Conservation (phyloP, 345 rosid genomes). For the Eucalyptus paniculata region DNA sequence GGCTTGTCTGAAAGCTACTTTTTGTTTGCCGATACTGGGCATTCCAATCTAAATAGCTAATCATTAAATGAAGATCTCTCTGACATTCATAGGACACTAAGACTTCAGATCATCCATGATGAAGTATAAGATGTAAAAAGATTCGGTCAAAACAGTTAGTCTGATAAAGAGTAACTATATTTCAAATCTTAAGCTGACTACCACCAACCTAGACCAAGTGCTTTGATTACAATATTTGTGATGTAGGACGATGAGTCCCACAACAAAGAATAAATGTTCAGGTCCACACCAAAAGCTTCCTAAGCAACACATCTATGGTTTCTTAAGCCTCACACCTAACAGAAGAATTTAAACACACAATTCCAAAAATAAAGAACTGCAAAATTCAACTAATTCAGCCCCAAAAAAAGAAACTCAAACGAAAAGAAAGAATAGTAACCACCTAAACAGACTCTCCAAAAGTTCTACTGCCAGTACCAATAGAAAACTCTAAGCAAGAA, state of each 20-base stretch:
- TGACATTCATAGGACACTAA: not conserved
- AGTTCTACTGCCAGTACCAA: not conserved
- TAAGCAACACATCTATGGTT: not conserved
- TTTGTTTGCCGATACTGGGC: not conserved
- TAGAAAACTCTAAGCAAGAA: not conserved
- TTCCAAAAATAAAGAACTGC: not conserved
- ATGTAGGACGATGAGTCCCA: not conserved
- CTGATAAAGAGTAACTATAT: not conserved
- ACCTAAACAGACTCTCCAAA: not conserved
- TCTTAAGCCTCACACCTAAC: not conserved
- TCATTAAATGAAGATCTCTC: not conserved
- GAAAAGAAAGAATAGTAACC: not conserved
- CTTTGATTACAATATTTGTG: not conserved
- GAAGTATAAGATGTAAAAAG: not conserved
- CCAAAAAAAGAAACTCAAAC: not conserved
- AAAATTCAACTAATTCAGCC: not conserved
- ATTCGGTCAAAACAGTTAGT: not conserved
- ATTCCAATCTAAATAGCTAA: not conserved
- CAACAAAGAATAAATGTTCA: not conserved
- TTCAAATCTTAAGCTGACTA: not conserved
- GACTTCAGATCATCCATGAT: too few relatives aligned
- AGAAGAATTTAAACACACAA: not conserved
- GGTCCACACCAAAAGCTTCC: not conserved
- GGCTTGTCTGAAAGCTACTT: not conserved
- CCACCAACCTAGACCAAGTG: not conserved